Conservation (phyloP, 192 early-diverging fungal genomes). For the Podila verticillata region DNA sequence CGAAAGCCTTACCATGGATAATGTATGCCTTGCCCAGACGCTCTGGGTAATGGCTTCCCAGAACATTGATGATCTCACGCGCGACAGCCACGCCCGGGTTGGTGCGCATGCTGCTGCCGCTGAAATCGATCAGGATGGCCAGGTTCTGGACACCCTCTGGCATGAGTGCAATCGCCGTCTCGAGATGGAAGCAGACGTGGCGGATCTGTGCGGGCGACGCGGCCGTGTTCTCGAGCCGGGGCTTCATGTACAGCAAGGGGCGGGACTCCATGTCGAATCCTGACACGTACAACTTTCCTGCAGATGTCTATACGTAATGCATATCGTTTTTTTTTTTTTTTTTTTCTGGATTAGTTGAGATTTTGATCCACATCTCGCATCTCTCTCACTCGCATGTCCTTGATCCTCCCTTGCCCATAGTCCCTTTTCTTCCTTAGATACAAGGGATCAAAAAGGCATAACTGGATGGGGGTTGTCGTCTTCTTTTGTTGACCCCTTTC, state of each 20-base stretch:
- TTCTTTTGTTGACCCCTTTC: too few species aligned
- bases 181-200: conserved; percentile 85
- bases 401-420: not conserved
- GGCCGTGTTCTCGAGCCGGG: conserved; percentile 83
- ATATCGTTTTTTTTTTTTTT: not conserved
- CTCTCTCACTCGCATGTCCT: too few species aligned
- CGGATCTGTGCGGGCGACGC: conserved; percentile 77
- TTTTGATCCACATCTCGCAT: too few species aligned
- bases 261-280: conserved; percentile 84
- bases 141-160: conserved; percentile 82
- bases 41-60: conserved; percentile 93
- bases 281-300: conserved; percentile 87
- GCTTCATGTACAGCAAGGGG: conserved; percentile 81
- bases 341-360: not conserved
- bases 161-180: conserved; percentile 78
- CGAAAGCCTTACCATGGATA: conserved; percentile 63
- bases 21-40: conserved; percentile 75
- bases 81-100: conserved; percentile 76
- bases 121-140: conserved; percentile 85
- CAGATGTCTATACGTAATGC: conserved; percentile 55
- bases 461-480: too few species aligned
- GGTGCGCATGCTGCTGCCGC: conserved; percentile 70
- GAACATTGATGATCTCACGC: conserved; percentile 81
- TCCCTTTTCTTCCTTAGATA: not conserved
- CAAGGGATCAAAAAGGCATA: too few species aligned